Conservation (phyloP, 805 yeast genomes). For the Hanseniaspora taiwanica region DNA sequence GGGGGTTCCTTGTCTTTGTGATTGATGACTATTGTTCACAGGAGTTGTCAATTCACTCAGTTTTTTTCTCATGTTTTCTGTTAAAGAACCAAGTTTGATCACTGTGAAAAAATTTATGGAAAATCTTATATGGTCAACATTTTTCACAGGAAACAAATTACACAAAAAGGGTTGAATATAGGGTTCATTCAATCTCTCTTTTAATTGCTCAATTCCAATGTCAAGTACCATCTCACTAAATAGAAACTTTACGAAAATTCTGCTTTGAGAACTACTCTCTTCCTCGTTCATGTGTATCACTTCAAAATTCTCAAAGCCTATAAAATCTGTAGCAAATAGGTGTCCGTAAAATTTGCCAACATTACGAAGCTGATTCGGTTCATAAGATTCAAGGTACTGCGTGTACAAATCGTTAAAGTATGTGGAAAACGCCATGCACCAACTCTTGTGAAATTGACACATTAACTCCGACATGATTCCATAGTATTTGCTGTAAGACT, state of each 20-base stretch:
- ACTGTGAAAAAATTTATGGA: conserved; percentile 89
- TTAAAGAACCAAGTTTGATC: conserved; percentile 71
- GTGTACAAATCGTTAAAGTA: conserved; percentile 46
- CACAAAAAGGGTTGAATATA: conserved; percentile 33
- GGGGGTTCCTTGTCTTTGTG: conserved; percentile 6
- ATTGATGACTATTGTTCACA: neutral
- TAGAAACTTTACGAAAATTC: conserved; percentile 71
- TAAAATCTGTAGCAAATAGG: conserved; percentile 51
- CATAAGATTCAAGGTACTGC: conserved; percentile 45
- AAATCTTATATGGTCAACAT: conserved; percentile 41
- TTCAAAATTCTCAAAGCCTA: conserved; percentile 51
- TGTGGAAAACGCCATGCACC: conserved; percentile 42
- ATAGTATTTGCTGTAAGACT: conserved; percentile 73
- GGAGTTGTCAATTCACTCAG: conserved; percentile 6
- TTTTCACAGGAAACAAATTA: conserved; percentile 53
- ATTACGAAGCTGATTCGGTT: conserved; percentile 58
- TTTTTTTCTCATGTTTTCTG: conserved; percentile 62
- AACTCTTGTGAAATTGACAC: conserved; percentile 33
- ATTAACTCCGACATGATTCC: conserved; percentile 66
- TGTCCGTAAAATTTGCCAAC: conserved; percentile 82
- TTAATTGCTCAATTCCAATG: conserved; percentile 44
- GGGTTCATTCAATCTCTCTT: conserved; percentile 34
- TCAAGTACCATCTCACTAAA: conserved; percentile 72
- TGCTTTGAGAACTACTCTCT: conserved; percentile 62
- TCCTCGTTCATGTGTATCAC: conserved; percentile 49